phyloP scores from a whole-genome alignment of 129 eudicot species.

The Silybum marianum region DNA sequence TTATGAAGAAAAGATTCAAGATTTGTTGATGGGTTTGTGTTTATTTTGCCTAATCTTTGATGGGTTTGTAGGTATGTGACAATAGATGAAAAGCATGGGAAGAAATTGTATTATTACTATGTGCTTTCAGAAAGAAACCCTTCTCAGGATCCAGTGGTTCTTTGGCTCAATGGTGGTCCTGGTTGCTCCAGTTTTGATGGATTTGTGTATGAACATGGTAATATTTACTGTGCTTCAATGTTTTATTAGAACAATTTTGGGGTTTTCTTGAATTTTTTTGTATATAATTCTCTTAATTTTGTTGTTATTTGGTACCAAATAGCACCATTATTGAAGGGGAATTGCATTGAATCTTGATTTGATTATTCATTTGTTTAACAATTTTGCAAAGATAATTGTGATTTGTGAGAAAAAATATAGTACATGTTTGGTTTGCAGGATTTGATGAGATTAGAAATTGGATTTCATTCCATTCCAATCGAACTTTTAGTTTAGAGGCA shows the following conservation, averaged over 20 bases:
- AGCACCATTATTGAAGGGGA: too few relatives aligned
- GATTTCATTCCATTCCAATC: too few relatives aligned
- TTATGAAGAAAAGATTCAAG: neutral
- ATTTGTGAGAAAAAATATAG: too few relatives aligned
- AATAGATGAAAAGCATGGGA: conserved; percentile 59
- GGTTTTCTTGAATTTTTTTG: neutral
- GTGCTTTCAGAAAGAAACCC: conserved; percentile 78
- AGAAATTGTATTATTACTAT: conserved; percentile 70
- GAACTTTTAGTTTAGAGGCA: too few relatives aligned
- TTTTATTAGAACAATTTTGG: neutral
- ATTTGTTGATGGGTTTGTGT: conserved; percentile 25
- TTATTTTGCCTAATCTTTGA: too few relatives aligned
- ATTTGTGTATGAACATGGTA: conserved; percentile 92
- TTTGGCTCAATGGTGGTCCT: conserved; percentile 94
- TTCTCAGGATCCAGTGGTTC: conserved; percentile 75
- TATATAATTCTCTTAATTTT: too few relatives aligned
- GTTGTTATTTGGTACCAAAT: too few relatives aligned
- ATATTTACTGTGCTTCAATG: neutral
- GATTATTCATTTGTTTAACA: too few relatives aligned
- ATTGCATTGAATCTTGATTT: too few relatives aligned
- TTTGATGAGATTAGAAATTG: too few relatives aligned
- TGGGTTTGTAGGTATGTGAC: conserved; percentile 63
- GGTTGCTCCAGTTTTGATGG: conserved; percentile 98
- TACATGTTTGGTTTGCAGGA: too few relatives aligned
- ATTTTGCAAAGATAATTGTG: too few relatives aligned